Percentiles rank a stretch among this genome's conserved stretches.
Conservation (phyloP, 345 rosid species). For the Rubroshorea leprosula region DNA sequence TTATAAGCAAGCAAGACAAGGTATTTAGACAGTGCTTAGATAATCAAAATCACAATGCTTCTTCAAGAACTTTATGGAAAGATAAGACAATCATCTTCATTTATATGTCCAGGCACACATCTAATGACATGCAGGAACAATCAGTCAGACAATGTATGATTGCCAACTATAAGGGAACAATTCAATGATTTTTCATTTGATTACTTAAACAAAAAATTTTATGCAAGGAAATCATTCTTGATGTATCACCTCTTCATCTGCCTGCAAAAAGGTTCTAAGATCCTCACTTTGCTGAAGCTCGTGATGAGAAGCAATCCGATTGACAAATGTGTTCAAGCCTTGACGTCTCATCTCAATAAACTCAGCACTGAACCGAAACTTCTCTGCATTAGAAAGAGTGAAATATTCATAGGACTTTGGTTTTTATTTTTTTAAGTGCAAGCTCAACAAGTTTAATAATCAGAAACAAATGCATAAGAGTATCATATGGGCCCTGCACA, state of each 20-base stretch:
- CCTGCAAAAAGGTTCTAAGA: constrained; percentile 91
- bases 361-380: constrained; percentile 94
- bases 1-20: no score
- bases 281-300: constrained; percentile 93
- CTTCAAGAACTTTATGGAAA: not conserved
- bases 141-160: not conserved
- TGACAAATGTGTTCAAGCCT: constrained; percentile 79
- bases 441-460: no score
- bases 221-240: constrained; percentile 1
- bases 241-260: constrained; percentile 83
- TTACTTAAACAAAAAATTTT: not conserved
- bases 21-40: not conserved
- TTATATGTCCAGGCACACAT: not conserved
- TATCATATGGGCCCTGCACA: not conserved
- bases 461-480: not conserved
- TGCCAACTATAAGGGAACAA: not conserved
- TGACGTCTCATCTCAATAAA: constrained; percentile 96
- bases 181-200: not conserved
- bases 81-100: not conserved
- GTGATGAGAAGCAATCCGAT: constrained; percentile 78
- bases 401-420: not conserved
- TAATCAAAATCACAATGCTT: not conserved
- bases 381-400: constrained; percentile 49
- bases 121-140: not conserved
- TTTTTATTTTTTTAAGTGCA: no score